phyloP scores from a whole-genome alignment of 805 yeast genomes.

The Hanseniaspora thailandica region DNA sequence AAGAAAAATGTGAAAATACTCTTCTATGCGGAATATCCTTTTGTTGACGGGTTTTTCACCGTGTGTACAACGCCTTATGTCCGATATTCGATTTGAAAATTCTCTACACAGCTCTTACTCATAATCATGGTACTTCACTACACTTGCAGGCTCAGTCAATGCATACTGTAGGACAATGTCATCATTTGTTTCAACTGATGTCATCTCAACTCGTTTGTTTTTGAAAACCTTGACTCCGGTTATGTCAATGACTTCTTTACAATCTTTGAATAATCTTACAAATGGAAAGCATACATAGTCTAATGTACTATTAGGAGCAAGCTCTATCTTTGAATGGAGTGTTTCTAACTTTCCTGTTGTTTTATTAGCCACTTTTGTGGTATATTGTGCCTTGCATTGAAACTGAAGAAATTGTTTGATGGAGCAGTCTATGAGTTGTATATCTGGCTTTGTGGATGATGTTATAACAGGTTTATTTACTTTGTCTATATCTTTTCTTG shows the following conservation, averaged over 20 bases:
- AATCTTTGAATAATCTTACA: constrained; percentile 6
- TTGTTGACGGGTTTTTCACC: neutral
- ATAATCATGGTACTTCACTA: constrained; percentile 4
- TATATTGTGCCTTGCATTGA: constrained; percentile 8
- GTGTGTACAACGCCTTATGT: neutral
- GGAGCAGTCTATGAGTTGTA: constrained; percentile 1
- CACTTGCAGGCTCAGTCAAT: neutral
- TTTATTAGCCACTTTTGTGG: neutral
- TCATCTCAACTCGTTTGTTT: constrained; percentile 2
- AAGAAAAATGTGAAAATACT: no score
- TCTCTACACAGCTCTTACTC: no score
- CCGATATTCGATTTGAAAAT: no score
- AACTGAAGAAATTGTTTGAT: constrained; percentile 9
- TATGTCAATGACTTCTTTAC: neutral
- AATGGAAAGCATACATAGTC: constrained; percentile 14
- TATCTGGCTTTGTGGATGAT: neutral
- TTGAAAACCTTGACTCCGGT: neutral
- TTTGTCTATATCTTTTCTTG: neutral
- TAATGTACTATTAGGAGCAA: neutral
- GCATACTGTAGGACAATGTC: neutral
- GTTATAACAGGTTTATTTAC: neutral
- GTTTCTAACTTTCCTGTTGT: neutral
- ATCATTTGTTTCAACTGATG: constrained; percentile 10
- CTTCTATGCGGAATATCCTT: no score
- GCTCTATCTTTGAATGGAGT: neutral